Conservation (phyloP, 2,329 filamentous ascomycete genomes). For the Pseudogymnoascus sp. region DNA sequence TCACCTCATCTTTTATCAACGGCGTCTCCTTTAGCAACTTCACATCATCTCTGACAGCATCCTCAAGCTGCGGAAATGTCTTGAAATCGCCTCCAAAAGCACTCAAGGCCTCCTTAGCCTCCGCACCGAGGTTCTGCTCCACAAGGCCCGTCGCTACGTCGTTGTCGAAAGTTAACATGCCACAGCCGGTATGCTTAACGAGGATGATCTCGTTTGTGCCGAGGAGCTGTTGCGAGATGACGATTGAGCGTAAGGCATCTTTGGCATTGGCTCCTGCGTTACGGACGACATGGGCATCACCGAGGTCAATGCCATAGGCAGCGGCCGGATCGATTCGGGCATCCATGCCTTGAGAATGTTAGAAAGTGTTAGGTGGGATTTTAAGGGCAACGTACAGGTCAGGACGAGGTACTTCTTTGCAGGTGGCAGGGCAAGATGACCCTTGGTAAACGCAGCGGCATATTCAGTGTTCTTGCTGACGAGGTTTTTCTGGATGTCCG, state of each 20-base stretch:
- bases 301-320: slow-evolving; percentile 62
- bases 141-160: slow-evolving; percentile 47
- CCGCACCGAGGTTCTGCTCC: slow-evolving; percentile 45
- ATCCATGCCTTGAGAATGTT: slow-evolving; percentile 70
- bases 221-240: slow-evolving; percentile 73
- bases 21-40: slow-evolving; percentile 50
- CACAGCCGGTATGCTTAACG: slow-evolving; percentile 50
- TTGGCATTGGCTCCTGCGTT: slow-evolving; percentile 61
- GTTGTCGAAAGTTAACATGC: slow-evolving; percentile 63
- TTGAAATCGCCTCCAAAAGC: slow-evolving; percentile 20
- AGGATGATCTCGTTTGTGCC: slow-evolving; percentile 64
- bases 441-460: slow-evolving; percentile 53
- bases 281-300: slow-evolving; percentile 71
- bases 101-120: slow-evolving; percentile 24
- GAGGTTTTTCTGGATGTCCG: slow-evolving; percentile 43
- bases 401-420: slow-evolving; percentile 56
- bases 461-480: slow-evolving; percentile 50
- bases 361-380: background rate
- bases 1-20: slow-evolving; percentile 50
- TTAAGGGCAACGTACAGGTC: slow-evolving; percentile 12
- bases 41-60: slow-evolving; percentile 60
- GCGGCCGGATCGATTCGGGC: slow-evolving; percentile 60
- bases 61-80: slow-evolving; percentile 51
- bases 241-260: slow-evolving; percentile 64
- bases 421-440: slow-evolving; percentile 58